Evolutionary conservation across 2,329 filamentous ascomycete genomes (phyloP).

Genomic region (Talaromyces sp.): DNA sequence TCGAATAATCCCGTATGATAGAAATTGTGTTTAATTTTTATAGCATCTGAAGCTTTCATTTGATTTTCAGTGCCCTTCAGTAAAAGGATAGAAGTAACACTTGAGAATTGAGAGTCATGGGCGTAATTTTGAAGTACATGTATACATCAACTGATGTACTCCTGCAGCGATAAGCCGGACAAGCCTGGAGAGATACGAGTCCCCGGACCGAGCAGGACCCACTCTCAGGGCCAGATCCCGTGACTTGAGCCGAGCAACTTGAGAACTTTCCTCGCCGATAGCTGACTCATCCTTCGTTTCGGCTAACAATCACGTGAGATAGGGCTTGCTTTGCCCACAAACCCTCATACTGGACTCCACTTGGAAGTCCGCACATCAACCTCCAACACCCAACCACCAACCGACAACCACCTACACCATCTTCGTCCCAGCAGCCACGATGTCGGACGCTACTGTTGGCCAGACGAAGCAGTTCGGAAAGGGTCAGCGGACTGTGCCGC

Average conservation of each 20-base stretch:
- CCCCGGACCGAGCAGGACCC: neutral
- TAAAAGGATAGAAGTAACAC: too few relatives aligned
- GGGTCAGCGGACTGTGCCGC: slow-evolving; percentile 88
- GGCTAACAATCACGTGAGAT: slow-evolving; percentile 33
- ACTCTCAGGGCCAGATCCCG: neutral
- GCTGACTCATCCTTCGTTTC: slow-evolving; percentile 21
- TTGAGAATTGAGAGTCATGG: too few relatives aligned
- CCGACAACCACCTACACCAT: slow-evolving; percentile 46
- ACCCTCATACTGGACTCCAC: slow-evolving; percentile 43
- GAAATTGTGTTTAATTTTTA: too few relatives aligned
- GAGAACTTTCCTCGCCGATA: too few relatives aligned
- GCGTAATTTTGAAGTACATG: too few relatives aligned
- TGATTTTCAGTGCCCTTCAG: too few relatives aligned
- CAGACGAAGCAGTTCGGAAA: slow-evolving; percentile 96
- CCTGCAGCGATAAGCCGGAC: too few relatives aligned
- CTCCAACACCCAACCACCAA: slow-evolving; percentile 46
- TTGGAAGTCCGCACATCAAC: slow-evolving; percentile 43
- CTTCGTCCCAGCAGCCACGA: slow-evolving; percentile 54
- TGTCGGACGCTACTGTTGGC: slow-evolving; percentile 55
- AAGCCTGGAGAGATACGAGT: neutral
- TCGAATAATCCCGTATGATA: too few relatives aligned
- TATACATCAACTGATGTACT: too few relatives aligned
- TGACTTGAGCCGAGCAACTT: neutral
- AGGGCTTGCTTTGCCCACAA: slow-evolving; percentile 50
- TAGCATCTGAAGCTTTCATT: too few relatives aligned